A percentile compares a stretch with the other conserved stretches of the same genome.
Conservation (phyloP, 2,329 filamentous ascomycete genomes). For the Sporothrix pallida region DNA sequence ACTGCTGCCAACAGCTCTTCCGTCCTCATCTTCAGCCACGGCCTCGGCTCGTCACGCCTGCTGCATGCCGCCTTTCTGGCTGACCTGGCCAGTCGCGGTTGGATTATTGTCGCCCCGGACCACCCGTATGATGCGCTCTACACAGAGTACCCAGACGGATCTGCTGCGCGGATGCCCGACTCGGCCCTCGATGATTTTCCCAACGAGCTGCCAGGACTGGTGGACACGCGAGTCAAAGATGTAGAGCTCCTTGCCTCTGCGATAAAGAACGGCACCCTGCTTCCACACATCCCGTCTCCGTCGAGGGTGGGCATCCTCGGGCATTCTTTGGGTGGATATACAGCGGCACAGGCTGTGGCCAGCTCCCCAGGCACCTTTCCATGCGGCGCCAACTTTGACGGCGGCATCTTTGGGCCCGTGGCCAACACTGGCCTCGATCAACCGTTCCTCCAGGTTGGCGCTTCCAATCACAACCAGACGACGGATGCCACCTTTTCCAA, state of each 20-base stretch:
- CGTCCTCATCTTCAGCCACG: neutral
- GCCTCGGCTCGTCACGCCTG: neutral
- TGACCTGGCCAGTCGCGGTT: neutral
- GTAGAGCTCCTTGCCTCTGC: neutral
- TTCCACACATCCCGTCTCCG: neutral
- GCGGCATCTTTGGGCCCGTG: neutral
- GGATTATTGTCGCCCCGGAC: slow-evolving; percentile 1
- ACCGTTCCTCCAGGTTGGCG: slow-evolving; percentile 16
- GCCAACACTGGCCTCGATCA: neutral
- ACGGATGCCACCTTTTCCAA: neutral
- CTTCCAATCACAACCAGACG: slow-evolving; percentile 9
- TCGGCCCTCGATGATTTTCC: slow-evolving; percentile 2
- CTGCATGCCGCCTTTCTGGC: neutral
- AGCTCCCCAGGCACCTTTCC: neutral
- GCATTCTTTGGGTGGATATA: neutral
- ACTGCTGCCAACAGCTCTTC: neutral
- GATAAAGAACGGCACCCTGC: neutral
- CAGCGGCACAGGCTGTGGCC: slow-evolving; percentile 1
- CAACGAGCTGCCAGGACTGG: neutral
- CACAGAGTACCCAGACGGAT: slow-evolving; percentile 9
- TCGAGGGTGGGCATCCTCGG: neutral
- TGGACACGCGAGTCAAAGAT: neutral
- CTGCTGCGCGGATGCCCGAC: neutral
- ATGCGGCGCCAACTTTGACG: slow-evolving; percentile 8
- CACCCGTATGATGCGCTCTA: slow-evolving; percentile 7